These are phyloP conservation scores for Ammopiptanthus mongolicus DNA, from an alignment of 306 rosid species.

Conservation along the genomic window DNA sequence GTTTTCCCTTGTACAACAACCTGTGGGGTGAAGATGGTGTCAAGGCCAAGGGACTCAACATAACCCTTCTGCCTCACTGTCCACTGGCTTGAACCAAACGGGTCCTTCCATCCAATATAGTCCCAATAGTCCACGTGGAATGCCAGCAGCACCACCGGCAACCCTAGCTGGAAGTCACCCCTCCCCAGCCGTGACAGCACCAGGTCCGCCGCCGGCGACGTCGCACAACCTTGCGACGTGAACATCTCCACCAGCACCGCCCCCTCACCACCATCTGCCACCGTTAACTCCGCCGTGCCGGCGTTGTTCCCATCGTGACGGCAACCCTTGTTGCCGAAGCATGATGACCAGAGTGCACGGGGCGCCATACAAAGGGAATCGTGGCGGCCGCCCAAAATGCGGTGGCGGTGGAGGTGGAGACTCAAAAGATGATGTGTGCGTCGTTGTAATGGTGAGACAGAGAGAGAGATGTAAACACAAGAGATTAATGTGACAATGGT, in stretches of 20 bases:
- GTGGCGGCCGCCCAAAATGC: neutral
- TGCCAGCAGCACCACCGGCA: constrained; percentile 52
- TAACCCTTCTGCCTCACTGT: constrained; percentile 69
- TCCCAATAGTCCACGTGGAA: constrained; percentile 80
- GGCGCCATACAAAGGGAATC: constrained; percentile 34
- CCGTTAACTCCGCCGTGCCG: constrained; percentile 34
- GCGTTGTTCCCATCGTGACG: neutral
- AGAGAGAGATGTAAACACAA: neutral
- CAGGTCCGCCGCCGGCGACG: constrained; percentile 62
- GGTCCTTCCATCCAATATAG: constrained; percentile 76
- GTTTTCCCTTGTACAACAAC: constrained; percentile 51
- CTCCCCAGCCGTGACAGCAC: constrained; percentile 59
- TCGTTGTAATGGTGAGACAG: neutral
- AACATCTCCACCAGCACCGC: constrained; percentile 64
- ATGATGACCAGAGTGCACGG: constrained; percentile 35
- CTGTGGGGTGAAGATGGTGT: constrained; percentile 70
- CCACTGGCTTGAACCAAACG: constrained; percentile 60
- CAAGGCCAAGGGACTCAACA: constrained; percentile 46
- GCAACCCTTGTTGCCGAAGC: constrained; percentile 37
- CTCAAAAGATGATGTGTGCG: neutral
- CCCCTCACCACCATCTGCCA: constrained; percentile 42
- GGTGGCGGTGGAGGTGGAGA: neutral
- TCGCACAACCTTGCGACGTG: constrained; percentile 65
- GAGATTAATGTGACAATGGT: neutral
- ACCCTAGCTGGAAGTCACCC: constrained; percentile 47